Evolutionary conservation across 1,139 yeast genomes (phyloP).

Genomic region (Nakaseomyces bracarensis): DNA sequence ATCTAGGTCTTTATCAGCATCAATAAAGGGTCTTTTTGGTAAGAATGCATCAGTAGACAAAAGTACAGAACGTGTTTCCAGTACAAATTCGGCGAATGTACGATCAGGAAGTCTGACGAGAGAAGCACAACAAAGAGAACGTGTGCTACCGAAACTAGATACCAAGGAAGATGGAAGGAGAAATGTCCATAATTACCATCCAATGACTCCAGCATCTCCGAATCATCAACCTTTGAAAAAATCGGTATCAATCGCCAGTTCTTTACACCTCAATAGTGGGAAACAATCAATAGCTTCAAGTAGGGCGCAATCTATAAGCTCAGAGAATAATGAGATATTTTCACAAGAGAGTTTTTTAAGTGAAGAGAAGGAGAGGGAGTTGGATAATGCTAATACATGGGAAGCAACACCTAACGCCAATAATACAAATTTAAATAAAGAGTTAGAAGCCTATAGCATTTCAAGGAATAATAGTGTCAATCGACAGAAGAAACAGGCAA

Average conservation of each 20-base stretch:
- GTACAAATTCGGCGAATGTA: background rate
- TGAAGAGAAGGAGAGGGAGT: slow-evolving; percentile 16
- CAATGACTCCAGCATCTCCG: slow-evolving; percentile 1
- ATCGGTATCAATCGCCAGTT: slow-evolving; percentile 3
- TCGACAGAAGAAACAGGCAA: background rate
- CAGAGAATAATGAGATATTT: slow-evolving; percentile 11
- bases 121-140: slow-evolving; percentile 3
- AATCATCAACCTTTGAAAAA: slow-evolving; percentile 4
- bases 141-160: background rate
- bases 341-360: slow-evolving; percentile 17
- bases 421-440: background rate
- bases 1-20: slow-evolving; percentile 25
- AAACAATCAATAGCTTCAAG: slow-evolving; percentile 17
- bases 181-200: background rate
- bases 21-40: slow-evolving; percentile 27
- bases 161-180: slow-evolving; percentile 1
- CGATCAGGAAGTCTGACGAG: slow-evolving; percentile 8
- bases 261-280: slow-evolving; percentile 9
- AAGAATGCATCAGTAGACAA: slow-evolving; percentile 7
- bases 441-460: background rate
- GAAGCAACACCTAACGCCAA: background rate
- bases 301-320: slow-evolving; percentile 12
- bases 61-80: too few species aligned
- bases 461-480: slow-evolving; percentile 3
- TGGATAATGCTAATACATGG: slow-evolving; percentile 4